Percentiles rank a stretch among this genome's conserved stretches.
Conservation (phyloP, 768 basidiomycete genomes). For the Leccinum olivaceopallidum region DNA sequence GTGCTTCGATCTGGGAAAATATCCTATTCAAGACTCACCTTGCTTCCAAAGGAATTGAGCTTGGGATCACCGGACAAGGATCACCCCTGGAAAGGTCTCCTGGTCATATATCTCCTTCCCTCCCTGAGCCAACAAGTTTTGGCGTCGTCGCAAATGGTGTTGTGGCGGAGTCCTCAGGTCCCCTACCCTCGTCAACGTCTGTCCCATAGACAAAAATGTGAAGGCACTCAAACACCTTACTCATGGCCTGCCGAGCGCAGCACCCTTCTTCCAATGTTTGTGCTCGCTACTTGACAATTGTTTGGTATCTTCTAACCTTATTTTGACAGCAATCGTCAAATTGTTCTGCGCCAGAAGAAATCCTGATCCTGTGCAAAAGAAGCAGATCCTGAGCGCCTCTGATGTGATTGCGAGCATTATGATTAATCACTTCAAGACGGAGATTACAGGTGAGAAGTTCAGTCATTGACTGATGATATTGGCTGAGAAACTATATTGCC, state of each 20-base stretch:
- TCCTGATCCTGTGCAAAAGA: constrained; percentile 71
- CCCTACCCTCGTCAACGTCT: constrained; percentile 22
- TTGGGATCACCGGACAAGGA: constrained; percentile 41
- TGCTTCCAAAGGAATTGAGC: constrained; percentile 52
- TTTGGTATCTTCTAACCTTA: constrained; percentile 14
- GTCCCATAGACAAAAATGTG: constrained; percentile 61
- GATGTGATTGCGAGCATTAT: constrained; percentile 70
- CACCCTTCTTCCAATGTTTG: constrained; percentile 86
- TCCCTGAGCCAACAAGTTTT: constrained; percentile 40
- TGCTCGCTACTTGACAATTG: constrained; percentile 4
- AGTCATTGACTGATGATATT: constrained; percentile 8
- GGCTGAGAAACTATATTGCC: constrained; percentile 43
- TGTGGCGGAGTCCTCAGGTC: constrained; percentile 23
- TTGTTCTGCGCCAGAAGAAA: constrained; percentile 82
- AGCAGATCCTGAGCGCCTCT: constrained; percentile 73
- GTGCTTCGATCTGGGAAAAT: constrained; percentile 85
- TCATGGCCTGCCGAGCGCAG: constrained; percentile 70
- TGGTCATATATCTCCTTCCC: constrained; percentile 40
- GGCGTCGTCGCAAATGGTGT: constrained; percentile 33
- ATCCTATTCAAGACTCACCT: constrained; percentile 71
- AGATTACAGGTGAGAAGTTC: constrained; percentile 48
- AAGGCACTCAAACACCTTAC: constrained; percentile 78
- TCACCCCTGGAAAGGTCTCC: constrained; percentile 53
- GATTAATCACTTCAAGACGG: constrained; percentile 62
- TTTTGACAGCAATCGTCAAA: constrained; percentile 71